Base-by-base conservation (phyloP, 2,329 filamentous ascomycete species). In the Alternaria hordeiaustralica region DNA sequence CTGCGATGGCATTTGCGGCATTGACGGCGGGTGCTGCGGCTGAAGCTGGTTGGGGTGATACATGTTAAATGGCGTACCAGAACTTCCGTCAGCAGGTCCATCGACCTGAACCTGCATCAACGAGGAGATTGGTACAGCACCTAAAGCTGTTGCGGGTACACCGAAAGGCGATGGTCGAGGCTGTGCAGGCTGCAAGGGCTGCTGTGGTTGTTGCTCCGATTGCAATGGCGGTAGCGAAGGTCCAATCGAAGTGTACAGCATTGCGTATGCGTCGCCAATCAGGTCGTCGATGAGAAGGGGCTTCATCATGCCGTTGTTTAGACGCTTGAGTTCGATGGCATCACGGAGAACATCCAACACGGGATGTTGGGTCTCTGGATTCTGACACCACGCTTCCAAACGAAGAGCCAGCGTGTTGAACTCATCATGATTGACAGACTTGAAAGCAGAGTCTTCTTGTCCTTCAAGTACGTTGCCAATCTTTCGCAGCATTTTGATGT, bases 231-330 rank as follows among this genome's bases (percentile, higher is more conserved):
- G 81, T n/a, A 93, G 80, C 4, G 83, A 84, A 45, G 87, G 87
- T 2, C 88, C 88, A 53, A 94, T 82, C 28, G 90, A 87, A 18
- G 86, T 85, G 75, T 93, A 96, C 15, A 97, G 84, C 53, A 89
- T 86, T 1, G 92, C 91, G 79, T 97, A 99, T 53, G 92, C 90
- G 79, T 99, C 96, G 21, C 90, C 92, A 68, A 97, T 92, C n/a
- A 98, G 86, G 74, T 99, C 96, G 73, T 99, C 96, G 47, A 98
- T 95, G 10, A 90, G 86, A 0, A 89, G 87, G 1, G 91, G 87
- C 79, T 97, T 97, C 87, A 96, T 96, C 8, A 97, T 85, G 50
- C 90, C 91, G 44, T 90, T 90, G 75, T 99, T 99, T 47, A 97
- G 87, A 77, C 89, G 90, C 75, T 92, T 92, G 33, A 92, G 81